Evolutionary conservation across 176 grass and related monocot genomes (phyloP), one percentile per base, ranked within the genome.

Genomic region (Pontederia paniculata): DNA sequence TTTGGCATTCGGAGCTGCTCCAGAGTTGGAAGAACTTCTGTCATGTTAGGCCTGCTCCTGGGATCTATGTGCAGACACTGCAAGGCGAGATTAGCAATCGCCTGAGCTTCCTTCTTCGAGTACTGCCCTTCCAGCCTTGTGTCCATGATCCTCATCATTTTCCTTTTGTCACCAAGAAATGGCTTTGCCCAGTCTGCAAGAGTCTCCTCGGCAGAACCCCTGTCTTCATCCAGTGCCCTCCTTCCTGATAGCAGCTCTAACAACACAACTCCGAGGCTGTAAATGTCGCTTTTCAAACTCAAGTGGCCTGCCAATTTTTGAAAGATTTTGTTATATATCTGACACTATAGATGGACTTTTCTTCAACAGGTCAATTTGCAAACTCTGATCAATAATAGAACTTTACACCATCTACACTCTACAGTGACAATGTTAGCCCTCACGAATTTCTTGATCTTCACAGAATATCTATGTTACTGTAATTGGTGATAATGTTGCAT

Each of bases 101-200:
- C 48, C 53, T 83, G 78, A 16, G 89, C 84, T 65, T 88, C 80
- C 71, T 74, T 88, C 72, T 95, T 95, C 54, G 78, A 72, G 48
- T 95, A 88, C 56, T 85, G 89, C 6, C 89, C 89, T 21, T 79
- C 89, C 5, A 95, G 78, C 71, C 89, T 70, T 8, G 84, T 83
- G 75, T 95, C 84, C 89, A 95, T 95, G 48, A 95, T 62, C 48
- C 89, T 65, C 21, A 75, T 74, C 16, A 95, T 66, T 74, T 77
- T 95, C 55, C 81, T 41, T 9, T 20, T 62, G 0, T 95, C 84
- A 19, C 75, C 18, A 5, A 85, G 70, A 4, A 71, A 70, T 21
- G 89, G 84, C 45, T 64, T 64, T 22, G 84, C 89, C 89, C 89
- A 95, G n/a, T 85, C 89, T 17, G 88, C 89, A 18, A 95, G 75